phyloP scores from a whole-genome alignment of 2,329 filamentous ascomycete genomes.

The Juglanconis sp. region DNA sequence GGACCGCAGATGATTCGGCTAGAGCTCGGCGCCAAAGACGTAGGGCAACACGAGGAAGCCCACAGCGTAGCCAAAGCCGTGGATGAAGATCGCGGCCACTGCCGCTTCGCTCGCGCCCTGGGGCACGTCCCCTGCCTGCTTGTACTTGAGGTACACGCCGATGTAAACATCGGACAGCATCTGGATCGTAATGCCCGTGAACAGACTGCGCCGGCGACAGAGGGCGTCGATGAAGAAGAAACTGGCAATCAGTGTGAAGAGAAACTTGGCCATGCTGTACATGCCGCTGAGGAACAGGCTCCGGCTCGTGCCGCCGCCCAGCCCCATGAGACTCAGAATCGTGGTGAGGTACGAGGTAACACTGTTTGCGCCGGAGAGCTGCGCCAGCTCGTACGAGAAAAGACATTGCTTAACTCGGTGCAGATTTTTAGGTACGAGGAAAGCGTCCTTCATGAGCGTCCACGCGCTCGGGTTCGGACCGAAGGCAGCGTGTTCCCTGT shows the following conservation, averaged over 20 bases:
- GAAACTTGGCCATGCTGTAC: constrained; percentile 42
- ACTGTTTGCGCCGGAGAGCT: constrained; percentile 42
- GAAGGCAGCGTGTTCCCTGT: neutral
- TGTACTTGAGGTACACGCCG: constrained; percentile 36
- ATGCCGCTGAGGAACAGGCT: constrained; percentile 39
- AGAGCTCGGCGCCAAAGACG: constrained; percentile 40
- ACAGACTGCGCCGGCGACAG: constrained; percentile 36
- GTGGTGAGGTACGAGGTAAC: constrained; percentile 43
- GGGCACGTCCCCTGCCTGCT: constrained; percentile 24
- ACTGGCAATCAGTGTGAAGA: constrained; percentile 36
- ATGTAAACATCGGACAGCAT: constrained; percentile 40
- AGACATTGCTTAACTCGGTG: constrained; percentile 37
- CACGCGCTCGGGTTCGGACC: neutral
- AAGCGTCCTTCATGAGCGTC: constrained; percentile 30
- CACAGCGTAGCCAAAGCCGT: constrained; percentile 42
- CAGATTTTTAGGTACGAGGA: constrained; percentile 34
- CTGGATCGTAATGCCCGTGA: constrained; percentile 34
- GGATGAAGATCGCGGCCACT: constrained; percentile 41
- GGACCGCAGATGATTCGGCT: constrained; percentile 41
- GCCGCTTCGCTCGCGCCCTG: constrained; percentile 33
- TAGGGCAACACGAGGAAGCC: constrained; percentile 37
- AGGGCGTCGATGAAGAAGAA: constrained; percentile 44
- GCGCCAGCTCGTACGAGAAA: constrained; percentile 35
- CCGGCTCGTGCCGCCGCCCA: constrained; percentile 25
- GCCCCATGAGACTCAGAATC: constrained; percentile 36